Conservation (phyloP, 371 early-diverging fungal genomes). For the Racocetra persica region DNA sequence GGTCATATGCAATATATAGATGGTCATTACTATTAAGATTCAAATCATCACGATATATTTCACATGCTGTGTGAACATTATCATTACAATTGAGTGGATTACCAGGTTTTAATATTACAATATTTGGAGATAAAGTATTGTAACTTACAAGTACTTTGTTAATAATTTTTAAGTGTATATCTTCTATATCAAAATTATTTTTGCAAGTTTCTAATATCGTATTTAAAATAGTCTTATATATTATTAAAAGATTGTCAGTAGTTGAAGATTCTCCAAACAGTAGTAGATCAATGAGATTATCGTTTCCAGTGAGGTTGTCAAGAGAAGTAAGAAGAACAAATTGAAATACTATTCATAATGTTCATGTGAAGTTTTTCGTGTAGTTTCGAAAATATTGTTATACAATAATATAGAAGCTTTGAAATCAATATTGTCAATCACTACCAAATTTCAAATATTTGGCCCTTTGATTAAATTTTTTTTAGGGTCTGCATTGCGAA, state of each 20-base stretch:
- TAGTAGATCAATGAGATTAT: no score
- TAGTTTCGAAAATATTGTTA: constrained; percentile 22
- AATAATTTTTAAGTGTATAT: neutral
- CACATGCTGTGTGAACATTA: constrained; percentile 25
- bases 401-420: neutral
- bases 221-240: neutral
- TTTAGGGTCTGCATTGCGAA: neutral
- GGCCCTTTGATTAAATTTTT: neutral
- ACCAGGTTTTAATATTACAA: no score
- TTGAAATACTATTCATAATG: constrained; percentile 21
- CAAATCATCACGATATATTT: constrained; percentile 17
- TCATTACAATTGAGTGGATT: constrained; percentile 12
- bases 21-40: neutral
- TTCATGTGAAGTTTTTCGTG: constrained; percentile 3
- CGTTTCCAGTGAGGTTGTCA: no score
- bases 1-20: constrained; percentile 27
- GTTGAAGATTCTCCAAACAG: no score
- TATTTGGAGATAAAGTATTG: no score
- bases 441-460: constrained; percentile 12
- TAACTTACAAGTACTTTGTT: no score
- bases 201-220: neutral
- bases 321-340: neutral
- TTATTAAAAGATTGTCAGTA: neutral
- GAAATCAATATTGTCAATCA: constrained; percentile 15
- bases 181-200: neutral